phyloP scores from a whole-genome alignment of 805 yeast species.

The Saccharomyces paradoxus region DNA sequence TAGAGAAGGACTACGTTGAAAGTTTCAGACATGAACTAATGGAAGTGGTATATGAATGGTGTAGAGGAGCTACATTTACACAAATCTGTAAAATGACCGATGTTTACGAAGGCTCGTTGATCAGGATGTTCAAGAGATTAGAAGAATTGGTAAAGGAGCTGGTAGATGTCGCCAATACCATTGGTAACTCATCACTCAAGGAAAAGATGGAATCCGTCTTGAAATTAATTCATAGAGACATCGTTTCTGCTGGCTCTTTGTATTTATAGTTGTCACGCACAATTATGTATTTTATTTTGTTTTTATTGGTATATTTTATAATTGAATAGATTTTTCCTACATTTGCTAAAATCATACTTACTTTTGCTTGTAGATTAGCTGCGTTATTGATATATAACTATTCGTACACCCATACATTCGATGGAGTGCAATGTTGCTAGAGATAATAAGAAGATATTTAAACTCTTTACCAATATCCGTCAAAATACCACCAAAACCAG shows the following conservation, averaged over 20 bases:
- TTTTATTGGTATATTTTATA: neutral
- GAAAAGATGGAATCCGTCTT: slow-evolving; percentile 82
- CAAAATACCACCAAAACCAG: neutral
- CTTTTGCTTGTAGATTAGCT: too few species aligned
- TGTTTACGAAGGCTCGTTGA: slow-evolving; percentile 93
- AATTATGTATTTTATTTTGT: neutral
- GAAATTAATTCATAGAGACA: slow-evolving; percentile 86
- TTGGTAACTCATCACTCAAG: slow-evolving; percentile 81
- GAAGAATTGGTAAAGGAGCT: slow-evolving; percentile 90
- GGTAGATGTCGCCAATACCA: slow-evolving; percentile 85
- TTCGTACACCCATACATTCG: neutral
- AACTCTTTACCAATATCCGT: neutral
- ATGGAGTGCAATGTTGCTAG: neutral
- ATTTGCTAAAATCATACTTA: neutral
- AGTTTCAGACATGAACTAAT: slow-evolving; percentile 85
- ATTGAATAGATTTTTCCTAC: neutral
- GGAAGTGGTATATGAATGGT: slow-evolving; percentile 97
- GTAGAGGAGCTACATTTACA: slow-evolving; percentile 90
- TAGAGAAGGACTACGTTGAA: slow-evolving; percentile 88
- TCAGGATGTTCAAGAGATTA: slow-evolving; percentile 86
- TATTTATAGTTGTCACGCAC: slow-evolving; percentile 38
- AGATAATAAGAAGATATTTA: neutral
- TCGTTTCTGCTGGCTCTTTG: slow-evolving; percentile 92
- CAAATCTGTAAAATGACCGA: slow-evolving; percentile 98
- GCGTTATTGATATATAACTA: neutral